Evolutionary conservation across 1,284 basidiomycete genomes (phyloP).

Genomic region (Pholiota adiposa): DNA sequence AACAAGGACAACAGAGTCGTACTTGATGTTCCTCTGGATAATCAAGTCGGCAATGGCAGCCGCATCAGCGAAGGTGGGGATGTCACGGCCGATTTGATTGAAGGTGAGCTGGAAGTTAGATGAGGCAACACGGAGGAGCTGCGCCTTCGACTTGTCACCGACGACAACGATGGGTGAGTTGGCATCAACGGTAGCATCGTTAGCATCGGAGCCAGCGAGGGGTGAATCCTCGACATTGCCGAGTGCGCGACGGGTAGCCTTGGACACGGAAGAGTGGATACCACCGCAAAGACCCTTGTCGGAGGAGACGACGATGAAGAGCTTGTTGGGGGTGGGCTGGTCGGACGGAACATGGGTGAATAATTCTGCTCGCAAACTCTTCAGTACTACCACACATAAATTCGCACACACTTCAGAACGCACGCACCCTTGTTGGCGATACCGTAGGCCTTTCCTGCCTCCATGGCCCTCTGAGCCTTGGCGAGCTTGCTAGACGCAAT

Average conservation of each 20-base stretch:
- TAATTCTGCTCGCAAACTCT: conserved; percentile 60
- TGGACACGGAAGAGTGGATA: conserved; percentile 97
- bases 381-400: not conserved
- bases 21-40: conserved; percentile 83
- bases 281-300: conserved; percentile 99
- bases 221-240: conserved; percentile 57
- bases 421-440: conserved; percentile 87
- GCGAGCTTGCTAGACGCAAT: conserved; percentile 98
- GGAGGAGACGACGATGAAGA: conserved; percentile 93
- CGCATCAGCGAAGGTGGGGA: conserved; percentile 97
- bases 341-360: conserved; percentile 75
- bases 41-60: conserved; percentile 94
- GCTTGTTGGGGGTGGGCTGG: conserved; percentile 69
- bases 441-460: conserved; percentile 93
- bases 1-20: conserved; percentile 88
- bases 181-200: conserved; percentile 53
- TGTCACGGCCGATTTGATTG: conserved; percentile 97
- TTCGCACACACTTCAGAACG: not conserved
- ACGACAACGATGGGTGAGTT: conserved; percentile 83
- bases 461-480: conserved; percentile 96
- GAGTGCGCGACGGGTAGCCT: conserved; percentile 79
- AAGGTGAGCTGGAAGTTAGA: conserved; percentile 86
- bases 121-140: conserved; percentile 75
- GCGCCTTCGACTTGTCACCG: conserved; percentile 97
- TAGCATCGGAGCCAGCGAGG: conserved; percentile 58